Conservation (phyloP, 2,329 filamentous ascomycete genomes). For the Thelonectria rubi region DNA sequence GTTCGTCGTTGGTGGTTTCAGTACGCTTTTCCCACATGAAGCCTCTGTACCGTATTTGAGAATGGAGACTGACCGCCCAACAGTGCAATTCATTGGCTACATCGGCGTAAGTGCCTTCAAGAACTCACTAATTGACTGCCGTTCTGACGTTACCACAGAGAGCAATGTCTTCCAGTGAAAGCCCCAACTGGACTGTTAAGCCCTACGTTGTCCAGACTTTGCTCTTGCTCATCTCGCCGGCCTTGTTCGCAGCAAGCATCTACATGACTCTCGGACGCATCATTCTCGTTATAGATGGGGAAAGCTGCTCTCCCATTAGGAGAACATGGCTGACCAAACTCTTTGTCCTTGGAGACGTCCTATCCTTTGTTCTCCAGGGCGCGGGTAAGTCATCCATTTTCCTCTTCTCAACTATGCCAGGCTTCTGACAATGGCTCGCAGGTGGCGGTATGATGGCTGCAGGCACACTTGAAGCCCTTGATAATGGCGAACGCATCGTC, state of each 20-base stretch:
- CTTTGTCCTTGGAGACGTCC: constrained; percentile 57
- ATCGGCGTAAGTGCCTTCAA: neutral
- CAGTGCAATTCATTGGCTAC: constrained; percentile 4
- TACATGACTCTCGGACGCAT: constrained; percentile 56
- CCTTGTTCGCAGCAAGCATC: constrained; percentile 53
- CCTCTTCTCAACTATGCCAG: neutral
- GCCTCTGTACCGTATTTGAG: neutral
- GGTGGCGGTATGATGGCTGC: constrained; percentile 20
- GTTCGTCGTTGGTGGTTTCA: constrained; percentile 57
- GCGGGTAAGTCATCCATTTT: constrained; percentile 22
- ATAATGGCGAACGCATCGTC: constrained; percentile 55
- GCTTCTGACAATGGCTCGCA: neutral
- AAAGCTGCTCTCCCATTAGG: constrained; percentile 50
- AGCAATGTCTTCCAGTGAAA: constrained; percentile 50
- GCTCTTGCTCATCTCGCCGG: constrained; percentile 49
- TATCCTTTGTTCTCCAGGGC: constrained; percentile 48
- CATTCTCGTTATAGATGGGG: constrained; percentile 47
- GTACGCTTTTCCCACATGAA: constrained; percentile 42
- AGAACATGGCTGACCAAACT: constrained; percentile 56
- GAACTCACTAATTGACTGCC: neutral
- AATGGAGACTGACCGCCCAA: neutral
- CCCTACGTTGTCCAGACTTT: constrained; percentile 51
- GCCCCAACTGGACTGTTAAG: constrained; percentile 38
- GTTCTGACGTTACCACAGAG: constrained; percentile 54
- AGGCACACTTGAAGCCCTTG: neutral